Conservation (phyloP, 306 rosid species). For the Astragalus membranaceus region DNA sequence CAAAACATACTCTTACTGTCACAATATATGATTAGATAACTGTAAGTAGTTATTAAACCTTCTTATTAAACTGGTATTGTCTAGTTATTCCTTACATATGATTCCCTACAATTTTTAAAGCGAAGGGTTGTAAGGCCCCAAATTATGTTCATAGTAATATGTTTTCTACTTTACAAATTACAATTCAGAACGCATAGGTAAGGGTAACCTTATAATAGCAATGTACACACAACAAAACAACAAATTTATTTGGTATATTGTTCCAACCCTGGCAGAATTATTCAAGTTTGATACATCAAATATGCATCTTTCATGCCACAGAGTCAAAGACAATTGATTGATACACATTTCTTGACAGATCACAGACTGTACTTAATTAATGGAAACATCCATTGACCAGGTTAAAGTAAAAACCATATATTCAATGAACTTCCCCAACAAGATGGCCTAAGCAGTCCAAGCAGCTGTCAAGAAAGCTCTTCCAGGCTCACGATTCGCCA, state of each 20-base stretch:
- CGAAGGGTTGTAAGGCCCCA: too few species aligned
- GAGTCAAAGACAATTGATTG: not conserved
- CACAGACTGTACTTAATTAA: not conserved
- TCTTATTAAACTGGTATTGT: too few species aligned
- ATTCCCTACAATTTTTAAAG: too few species aligned
- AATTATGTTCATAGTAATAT: too few species aligned
- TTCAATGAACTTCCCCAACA: not conserved
- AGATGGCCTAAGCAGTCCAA: constrained; percentile 24
- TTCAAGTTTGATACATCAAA: not conserved
- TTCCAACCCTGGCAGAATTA: not conserved
- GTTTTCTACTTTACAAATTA: too few species aligned
- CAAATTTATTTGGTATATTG: not conserved
- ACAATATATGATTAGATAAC: too few species aligned
- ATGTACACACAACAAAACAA: not conserved
- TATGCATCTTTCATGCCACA: not conserved
- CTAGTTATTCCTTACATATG: too few species aligned
- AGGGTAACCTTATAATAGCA: not conserved
- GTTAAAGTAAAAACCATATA: not conserved
- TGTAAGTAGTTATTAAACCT: too few species aligned
- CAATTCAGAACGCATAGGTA: not conserved
- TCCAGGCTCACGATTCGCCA: constrained; percentile 64
- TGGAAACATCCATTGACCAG: not conserved
- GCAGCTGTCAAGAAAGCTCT: constrained; percentile 50
- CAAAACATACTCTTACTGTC: too few species aligned
- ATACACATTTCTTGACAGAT: not conserved